A percentile compares a stretch with the other conserved stretches of the same genome.
phyloP scores from a whole-genome alignment of 2,329 filamentous ascomycete species.

The Huntiella savannae region DNA sequence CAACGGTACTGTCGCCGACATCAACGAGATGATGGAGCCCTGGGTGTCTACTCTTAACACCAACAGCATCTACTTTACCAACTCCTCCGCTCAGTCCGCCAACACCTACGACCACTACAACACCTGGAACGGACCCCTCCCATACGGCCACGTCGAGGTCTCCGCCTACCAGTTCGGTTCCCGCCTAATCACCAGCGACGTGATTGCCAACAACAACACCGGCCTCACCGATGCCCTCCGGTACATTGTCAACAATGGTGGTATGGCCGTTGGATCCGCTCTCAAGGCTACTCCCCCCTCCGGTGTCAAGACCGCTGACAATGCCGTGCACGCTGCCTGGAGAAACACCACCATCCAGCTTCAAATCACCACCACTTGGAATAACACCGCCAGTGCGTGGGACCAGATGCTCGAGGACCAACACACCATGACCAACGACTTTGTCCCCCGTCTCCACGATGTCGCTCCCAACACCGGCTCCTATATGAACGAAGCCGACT shows the following conservation, averaged over 20 bases:
- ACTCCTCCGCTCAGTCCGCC: constrained; percentile 22
- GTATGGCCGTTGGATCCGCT: constrained; percentile 20
- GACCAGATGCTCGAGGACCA: constrained; percentile 7
- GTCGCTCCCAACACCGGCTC: constrained; percentile 24
- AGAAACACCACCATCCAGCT: constrained; percentile 10
- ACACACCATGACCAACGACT: constrained; percentile 15
- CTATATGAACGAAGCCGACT: constrained; percentile 34
- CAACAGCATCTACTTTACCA: constrained; percentile 19
- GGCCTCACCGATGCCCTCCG: constrained; percentile 18
- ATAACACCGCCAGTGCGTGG: constrained; percentile 6
- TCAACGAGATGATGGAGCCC: constrained; percentile 26
- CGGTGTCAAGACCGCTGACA: constrained; percentile 13
- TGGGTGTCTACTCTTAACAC: constrained; percentile 23
- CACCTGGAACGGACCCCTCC: constrained; percentile 15
- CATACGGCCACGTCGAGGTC: constrained; percentile 18
- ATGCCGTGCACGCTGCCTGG: constrained; percentile 14
- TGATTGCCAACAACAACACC: constrained; percentile 17
- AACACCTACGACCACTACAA: constrained; percentile 30
- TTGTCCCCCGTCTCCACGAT: constrained; percentile 18
- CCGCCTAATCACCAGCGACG: constrained; percentile 23
- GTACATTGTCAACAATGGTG: constrained; percentile 17
- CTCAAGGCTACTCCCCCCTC: constrained; percentile 17
- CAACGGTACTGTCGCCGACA: constrained; percentile 23
- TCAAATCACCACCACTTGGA: constrained; percentile 4
- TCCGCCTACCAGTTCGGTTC: constrained; percentile 18